Evolutionary conservation across 805 yeast species (phyloP), one percentile per base, ranked within the genome.

Genomic region (Komagataella populi): DNA sequence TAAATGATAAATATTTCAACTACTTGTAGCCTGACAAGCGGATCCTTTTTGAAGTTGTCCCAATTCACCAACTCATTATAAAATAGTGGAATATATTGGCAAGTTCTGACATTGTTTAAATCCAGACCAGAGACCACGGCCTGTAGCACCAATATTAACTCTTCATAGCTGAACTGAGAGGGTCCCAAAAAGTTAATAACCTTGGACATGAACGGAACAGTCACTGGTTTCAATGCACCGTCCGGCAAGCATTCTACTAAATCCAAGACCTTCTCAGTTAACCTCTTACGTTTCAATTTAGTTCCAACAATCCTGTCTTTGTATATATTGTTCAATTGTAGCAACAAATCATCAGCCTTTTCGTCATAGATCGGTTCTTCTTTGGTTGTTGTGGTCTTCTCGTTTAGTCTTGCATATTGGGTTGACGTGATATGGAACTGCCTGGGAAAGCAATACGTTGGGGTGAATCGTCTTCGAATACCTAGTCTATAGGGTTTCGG

Each of bases 1-100:
- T 66, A 67, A 48, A 63, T 63, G 46, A 64, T 44, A 51, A 67
- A 66, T 14, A 66, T 56, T 53, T 65, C 68, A 54, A 66, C 64
- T 4, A 67, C 52, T 44, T 64, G 60, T 50, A 66, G 50, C 48
- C 69, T 55, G 8, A 60, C 47, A 4, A 46, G 48, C n/a, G 36
- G 23, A 50, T 63, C 55, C 20, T 52, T 12, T 0, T 50, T 44
- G 47, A 63, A 66, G n/a, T 53, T 55, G 0, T 55, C 20, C 7
- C 64, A 59, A 8, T 57, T 57, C 54, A 68, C 54, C 49, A 67
- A 45, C 3, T 63, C 49, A 20, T 59, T 60, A 50, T 67, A 67
- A 49, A 66, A 63, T 18, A 63, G 52, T 3, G 71, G 70, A 48
- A 67, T 64, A 55, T 65, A 67, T 7, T 44, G 36, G n/a, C 51